Evolutionary conservation across 768 basidiomycete genomes (phyloP), one percentile per base, ranked within the genome.

Genomic region (Suillus sp.): DNA sequence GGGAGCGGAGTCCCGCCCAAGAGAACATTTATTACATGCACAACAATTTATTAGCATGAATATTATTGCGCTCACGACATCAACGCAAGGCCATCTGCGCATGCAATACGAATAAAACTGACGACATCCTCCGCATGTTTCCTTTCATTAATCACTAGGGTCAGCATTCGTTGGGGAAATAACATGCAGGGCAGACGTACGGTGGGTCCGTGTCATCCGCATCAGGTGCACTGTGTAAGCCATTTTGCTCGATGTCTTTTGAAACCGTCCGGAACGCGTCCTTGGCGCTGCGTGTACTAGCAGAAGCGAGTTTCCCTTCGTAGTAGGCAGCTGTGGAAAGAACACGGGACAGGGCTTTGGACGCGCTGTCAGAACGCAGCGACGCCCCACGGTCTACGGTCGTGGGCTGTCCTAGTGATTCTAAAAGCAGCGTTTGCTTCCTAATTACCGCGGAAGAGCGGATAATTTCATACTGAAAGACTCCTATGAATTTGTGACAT

Each of bases 401-500:
- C 7, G 75, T 61, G 10, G 77, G 62, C 18, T 66, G 68, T 9
- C 58, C 75, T 2, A 86, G 68, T 11, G 76, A 71, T 51, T 81
- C 78, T 34, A 88, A 71, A 30, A 87, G 71, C 0, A 66, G 67
- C 35, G 69, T 63, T 65, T 89, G 86, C 63, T 81, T 85, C 58
- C 77, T 78, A 37, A 90, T 70, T 42, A 78, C 72, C 2, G 77
- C 66, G 5, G 83, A 78, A 6, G 85, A 86, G 22, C 88, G 82
- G 25, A 89, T 82, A 22, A 90, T 77, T 66, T 91, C 88, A 65
- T 91, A 90, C 87, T 90, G 11, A n/a, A 35, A 38, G 50, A 22
- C 25, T 37, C 35, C 53, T 45, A 64, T 61, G 57, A 43, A 37
- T 32, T 40, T 61, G 35, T 8, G 1, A 45, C 47, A 35, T 18